Evolutionary conservation across 1,139 yeast species (phyloP), one percentile per base, ranked within the genome.

Genomic region (Zygoascus hellenicus): DNA sequence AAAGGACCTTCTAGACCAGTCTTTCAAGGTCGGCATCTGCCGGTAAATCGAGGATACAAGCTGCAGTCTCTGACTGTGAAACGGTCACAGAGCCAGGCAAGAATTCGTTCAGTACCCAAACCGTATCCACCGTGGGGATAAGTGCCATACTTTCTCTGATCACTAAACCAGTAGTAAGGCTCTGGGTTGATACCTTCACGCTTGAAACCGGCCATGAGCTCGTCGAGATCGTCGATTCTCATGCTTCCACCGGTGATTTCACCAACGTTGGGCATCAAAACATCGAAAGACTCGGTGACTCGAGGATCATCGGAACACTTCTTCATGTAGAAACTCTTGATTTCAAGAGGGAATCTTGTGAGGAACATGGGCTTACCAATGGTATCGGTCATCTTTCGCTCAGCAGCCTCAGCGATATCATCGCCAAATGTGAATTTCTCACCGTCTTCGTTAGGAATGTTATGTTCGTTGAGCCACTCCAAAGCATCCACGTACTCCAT

Each of bases 121-220:
- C 99, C 99, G 71, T 92, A 92, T 57, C 99, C 99, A 68, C 99
- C 99, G 65, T 92, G 98, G 43, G 97, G 97, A 71, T 88, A 87
- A 22, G 97, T 83, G 67, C 99, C 99, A 70, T 94, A 90, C 71
- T 84, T 84, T 71, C 98, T 83, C 72, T 84, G 94, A 67, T 92
- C 98, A 53, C 81, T 79, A 71, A 87, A 92, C 97, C 97, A 92
- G 75, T 92, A 90, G 77, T 92, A 92, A 17, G 77, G 70, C 28
- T 83, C 74, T 51, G 88, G 77, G 64, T 82, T 83, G 61, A 92
- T 86, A 48, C 82, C 81, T 73, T 92, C 98, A 69, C 97, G 86
- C 72, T 83, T 81, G 76, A 90, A 84, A 48, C 96, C 97, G 46
- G 81, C 95, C 61, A 85, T 66, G 59, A 92, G 77, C 68, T 90